phyloP scores from a whole-genome alignment of 2,329 filamentous ascomycete genomes.

The Colletotrichum higginsianum region DNA sequence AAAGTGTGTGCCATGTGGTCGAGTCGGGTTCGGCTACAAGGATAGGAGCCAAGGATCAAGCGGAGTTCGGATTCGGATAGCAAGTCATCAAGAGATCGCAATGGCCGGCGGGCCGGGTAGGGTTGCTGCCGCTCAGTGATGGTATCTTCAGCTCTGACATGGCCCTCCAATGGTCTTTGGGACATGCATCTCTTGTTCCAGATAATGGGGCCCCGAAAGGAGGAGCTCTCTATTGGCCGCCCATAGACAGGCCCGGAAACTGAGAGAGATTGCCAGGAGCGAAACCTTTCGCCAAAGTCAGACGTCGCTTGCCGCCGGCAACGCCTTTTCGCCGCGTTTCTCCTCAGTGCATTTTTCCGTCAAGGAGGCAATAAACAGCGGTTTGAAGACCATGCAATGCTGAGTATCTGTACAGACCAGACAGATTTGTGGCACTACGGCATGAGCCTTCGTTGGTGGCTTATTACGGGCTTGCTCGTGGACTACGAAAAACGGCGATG shows the following conservation, averaged over 20 bases:
- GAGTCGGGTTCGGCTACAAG: not conserved
- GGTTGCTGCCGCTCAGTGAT: conserved; percentile 5
- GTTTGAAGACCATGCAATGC: not conserved
- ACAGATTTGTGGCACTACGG: not conserved
- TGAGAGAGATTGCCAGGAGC: not conserved
- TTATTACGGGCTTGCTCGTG: not conserved
- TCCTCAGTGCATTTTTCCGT: not conserved
- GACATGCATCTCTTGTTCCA: not conserved
- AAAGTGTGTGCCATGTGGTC: not conserved
- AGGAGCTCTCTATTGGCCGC: not conserved
- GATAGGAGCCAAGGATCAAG: conserved; percentile 8
- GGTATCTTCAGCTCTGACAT: conserved; percentile 23
- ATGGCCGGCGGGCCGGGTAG: conserved; percentile 16
- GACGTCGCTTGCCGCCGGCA: not conserved
- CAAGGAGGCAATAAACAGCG: not conserved
- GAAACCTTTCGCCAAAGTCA: not conserved
- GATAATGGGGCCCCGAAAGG: conserved; percentile 13
- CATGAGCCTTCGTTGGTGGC: not conserved
- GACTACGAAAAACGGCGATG: not conserved
- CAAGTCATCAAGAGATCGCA: conserved; percentile 12
- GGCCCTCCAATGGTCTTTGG: conserved; percentile 16
- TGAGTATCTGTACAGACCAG: not conserved
- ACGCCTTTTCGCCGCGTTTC: not conserved
- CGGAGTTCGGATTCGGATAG: conserved; percentile 14
- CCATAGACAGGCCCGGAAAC: not conserved